A percentile compares a stretch with the other conserved stretches of the same genome.
Evolutionary conservation across 495 filamentous ascomycete species (phyloP).

Genomic region (Haplographium delicatum): DNA sequence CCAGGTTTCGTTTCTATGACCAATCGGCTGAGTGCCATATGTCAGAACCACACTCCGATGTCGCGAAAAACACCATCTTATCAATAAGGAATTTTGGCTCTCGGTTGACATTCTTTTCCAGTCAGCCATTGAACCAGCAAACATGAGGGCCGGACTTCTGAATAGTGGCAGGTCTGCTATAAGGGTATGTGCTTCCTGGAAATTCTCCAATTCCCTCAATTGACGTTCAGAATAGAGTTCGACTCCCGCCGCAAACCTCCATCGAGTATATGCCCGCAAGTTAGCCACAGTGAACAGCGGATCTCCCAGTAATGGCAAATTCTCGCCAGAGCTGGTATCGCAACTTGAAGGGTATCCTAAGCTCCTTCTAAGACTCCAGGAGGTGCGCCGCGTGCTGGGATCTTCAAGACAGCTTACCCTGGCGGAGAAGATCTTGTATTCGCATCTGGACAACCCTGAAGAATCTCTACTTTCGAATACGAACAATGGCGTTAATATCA

Average conservation of each 20-base stretch:
- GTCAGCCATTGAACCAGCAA: too few species aligned
- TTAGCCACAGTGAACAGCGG: conserved; percentile 22
- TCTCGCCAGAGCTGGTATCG: conserved; percentile 25
- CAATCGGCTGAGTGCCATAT: conserved; percentile 19
- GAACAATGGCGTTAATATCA: conserved; percentile 71
- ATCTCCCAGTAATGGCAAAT: conserved; percentile 15
- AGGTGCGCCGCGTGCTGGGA: conserved; percentile 71
- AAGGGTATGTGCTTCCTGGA: conserved; percentile 8
- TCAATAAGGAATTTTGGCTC: too few species aligned
- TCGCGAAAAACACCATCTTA: not conserved
- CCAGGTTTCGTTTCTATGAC: not conserved
- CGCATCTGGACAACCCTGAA: conserved; percentile 82
- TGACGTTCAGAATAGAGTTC: conserved; percentile 21
- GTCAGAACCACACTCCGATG: conserved; percentile 10
- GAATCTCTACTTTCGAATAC: conserved; percentile 78
- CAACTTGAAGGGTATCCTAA: conserved; percentile 50
- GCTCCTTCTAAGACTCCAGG: conserved; percentile 49
- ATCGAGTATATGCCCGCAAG: conserved; percentile 13
- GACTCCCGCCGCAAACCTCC: conserved; percentile 1
- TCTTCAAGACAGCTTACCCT: conserved; percentile 66
- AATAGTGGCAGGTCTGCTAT: conserved; percentile 25
- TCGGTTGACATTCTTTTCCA: too few species aligned
- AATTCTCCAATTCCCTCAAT: not conserved
- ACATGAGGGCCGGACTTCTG: conserved; percentile 25
- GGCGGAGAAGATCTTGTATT: conserved; percentile 96